phyloP scores from a whole-genome alignment of 169 alveolate genomes.

The Hepatocystis sp. region DNA sequence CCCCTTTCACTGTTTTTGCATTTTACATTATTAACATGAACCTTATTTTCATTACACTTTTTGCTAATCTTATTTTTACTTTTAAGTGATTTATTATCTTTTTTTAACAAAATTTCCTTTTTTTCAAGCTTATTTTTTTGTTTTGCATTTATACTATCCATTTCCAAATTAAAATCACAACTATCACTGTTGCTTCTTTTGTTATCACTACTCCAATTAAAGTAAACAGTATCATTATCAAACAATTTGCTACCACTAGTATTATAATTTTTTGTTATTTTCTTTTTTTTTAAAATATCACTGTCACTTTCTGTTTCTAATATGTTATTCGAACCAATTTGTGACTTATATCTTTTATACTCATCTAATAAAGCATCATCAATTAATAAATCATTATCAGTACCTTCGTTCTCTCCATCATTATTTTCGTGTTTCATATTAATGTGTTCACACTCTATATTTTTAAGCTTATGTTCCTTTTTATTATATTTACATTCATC shows the following conservation, averaged over 20 bases:
- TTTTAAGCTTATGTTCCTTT: too few relatives aligned
- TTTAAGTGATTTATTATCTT: background rate
- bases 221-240: background rate
- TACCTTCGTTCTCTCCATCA: background rate
- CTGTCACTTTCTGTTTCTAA: background rate
- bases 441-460: too few relatives aligned
- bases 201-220: conserved; percentile 4
- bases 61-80: conserved; percentile 7
- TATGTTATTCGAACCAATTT: background rate
- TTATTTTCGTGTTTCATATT: background rate
- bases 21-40: too few relatives aligned
- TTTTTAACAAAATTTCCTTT: background rate
- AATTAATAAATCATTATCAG: conserved; percentile 13
- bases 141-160: conserved; percentile 2
- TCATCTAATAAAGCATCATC: conserved; percentile 28
- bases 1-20: too few relatives aligned
- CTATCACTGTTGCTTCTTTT: background rate
- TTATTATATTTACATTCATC: too few relatives aligned
- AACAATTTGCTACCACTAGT: too few relatives aligned
- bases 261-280: too few relatives aligned
- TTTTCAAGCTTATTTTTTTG: conserved; percentile 7
- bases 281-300: too few relatives aligned
- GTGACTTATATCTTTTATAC: conserved; percentile 28
- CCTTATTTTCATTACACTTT: background rate
- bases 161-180: background rate